Percentiles rank a stretch among this genome's conserved stretches.
These are phyloP conservation scores for Ascosphaera apis DNA, from an alignment of 2,329 filamentous ascomycete species.

Conservation along the genomic window DNA sequence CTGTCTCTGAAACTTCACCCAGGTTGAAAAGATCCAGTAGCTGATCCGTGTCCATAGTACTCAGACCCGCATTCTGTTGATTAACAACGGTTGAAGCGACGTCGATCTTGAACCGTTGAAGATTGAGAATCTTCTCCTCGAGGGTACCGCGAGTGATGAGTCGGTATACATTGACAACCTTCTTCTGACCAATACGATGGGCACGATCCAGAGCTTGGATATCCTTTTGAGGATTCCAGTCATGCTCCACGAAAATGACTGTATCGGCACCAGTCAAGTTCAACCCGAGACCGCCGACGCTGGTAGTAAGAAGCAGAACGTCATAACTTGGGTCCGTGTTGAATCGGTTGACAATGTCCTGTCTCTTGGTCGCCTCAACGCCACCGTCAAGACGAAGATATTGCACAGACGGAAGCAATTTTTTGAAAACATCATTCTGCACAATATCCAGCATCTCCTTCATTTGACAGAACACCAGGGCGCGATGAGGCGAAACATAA, in stretches of 20 bases:
- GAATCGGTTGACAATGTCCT: slow-evolving; percentile 97
- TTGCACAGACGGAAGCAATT: slow-evolving; percentile 76
- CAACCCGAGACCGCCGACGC: slow-evolving; percentile 77
- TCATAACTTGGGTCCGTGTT: slow-evolving; percentile 96
- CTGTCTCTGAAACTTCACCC: slow-evolving; percentile 38
- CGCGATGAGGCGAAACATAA: slow-evolving; percentile 87
- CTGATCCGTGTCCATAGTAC: slow-evolving; percentile 95
- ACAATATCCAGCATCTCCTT: slow-evolving; percentile 99
- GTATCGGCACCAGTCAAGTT: slow-evolving; percentile 95
- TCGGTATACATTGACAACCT: slow-evolving; percentile 97
- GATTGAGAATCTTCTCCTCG: slow-evolving; percentile 93
- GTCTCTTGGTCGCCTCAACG: slow-evolving; percentile 78
- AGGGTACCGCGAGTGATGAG: slow-evolving; percentile 87
- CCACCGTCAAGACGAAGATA: slow-evolving; percentile 84
- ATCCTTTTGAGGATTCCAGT: slow-evolving; percentile 98
- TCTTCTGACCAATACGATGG: slow-evolving; percentile 96
- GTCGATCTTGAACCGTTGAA: slow-evolving; percentile 98
- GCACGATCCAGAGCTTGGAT: slow-evolving; percentile 97
- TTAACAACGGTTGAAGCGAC: slow-evolving; percentile 96
- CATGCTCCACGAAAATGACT: slow-evolving; percentile 97
- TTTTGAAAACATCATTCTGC: slow-evolving; percentile 74
- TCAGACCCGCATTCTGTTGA: slow-evolving; percentile 87
- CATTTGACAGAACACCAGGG: slow-evolving; percentile 97
- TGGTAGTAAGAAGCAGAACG: slow-evolving; percentile 77
- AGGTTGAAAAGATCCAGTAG: slow-evolving; percentile 92